Base-by-base conservation (phyloP, 1,284 basidiomycete species). In the Leccinum pachyderme region DNA sequence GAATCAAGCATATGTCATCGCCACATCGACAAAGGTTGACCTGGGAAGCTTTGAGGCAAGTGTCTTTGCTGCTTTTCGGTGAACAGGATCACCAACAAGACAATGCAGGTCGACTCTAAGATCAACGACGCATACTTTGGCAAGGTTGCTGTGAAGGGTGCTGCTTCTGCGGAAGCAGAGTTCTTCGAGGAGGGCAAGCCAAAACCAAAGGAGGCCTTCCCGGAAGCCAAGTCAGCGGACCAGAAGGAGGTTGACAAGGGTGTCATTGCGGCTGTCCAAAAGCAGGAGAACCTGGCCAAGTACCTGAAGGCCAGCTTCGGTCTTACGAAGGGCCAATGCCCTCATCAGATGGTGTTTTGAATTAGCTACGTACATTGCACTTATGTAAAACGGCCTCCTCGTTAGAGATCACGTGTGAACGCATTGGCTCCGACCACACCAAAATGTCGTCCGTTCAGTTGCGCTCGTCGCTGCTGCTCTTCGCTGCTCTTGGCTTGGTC, bases 1-100 rank as follows among this genome's bases (percentile, higher is more conserved):
- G 62, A 97, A 96, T 82, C 96, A 98, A 82, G 95, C 97, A 56
- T 99, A 99, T 76, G 95, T 97, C 61, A 98, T 99, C 71, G 94
- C 96, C 61, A 99, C 97, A 61, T 95, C 95, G 61, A 98, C 97
- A 72, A 95, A 92, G 80, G 77, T 99, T 68, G 92, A 98, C 67
- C 76, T 99, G 62, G 81, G 81, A 47, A 82, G 79, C 63, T 81
- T 93, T 73, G 83, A 85, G 77, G 93, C 93, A 63, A 61, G 52
- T 64, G 18, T 53, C 12, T 56, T 43, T 31, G 47, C 48, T 1
- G 27, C 44, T 53, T 35, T 29, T 49, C 43, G 4, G 27, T 47
- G 47, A 41, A 18, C 59, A 64, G 51, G 33, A 18, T 52, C 51
- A 47, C 46, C 53, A 46, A 64, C 15, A 61, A 7, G 33, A 27